Evolutionary conservation across 768 basidiomycete species (phyloP), one percentile per base, ranked within the genome.

Genomic region (Termitomyces sp.): DNA sequence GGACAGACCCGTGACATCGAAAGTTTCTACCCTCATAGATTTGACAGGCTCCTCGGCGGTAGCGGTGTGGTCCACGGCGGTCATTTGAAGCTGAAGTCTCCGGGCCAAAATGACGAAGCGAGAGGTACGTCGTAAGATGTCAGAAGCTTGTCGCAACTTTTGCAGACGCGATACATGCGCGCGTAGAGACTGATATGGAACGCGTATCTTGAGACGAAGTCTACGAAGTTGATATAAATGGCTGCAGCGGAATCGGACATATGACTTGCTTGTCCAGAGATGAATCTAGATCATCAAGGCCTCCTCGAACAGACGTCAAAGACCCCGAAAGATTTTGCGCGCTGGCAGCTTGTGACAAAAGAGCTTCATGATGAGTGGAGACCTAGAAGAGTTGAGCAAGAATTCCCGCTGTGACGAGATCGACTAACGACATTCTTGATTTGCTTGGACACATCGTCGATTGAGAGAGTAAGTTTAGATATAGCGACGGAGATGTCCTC

Each of bases 381-480:
- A 95, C 91, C 91, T 95, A 59, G 56, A 55, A 55, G 53, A 50
- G 58, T 48, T 63, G 37, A 52, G 56, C 48, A 31, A 41, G 22
- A 48, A 54, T 44, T 22, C 22, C 27, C 22, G 44, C 31, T 22
- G 11, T 37, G 41, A 36, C 22, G 54, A n/a, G 58, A 49, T 18
- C 56, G 7, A 75, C 87, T 63, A 59, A 95, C 94, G 72, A 96
- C 77, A 49, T 78, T 80, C 72, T 90, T 91, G 54, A 98, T 88
- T 72, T 98, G 93, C 70, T 89, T 92, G 30, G 88, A 87, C 20
- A 96, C 87, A 71, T 98, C 95, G 42, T 98, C 96, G 59, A 98
- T 88, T 0, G 88, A 91, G 67, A 87, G 82, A 61, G 87, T 89
- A 4, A 99, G 78, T 70, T 92, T 95, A 6, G 92, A 87, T 31